A percentile compares a stretch with the other conserved stretches of the same genome.
Evolutionary conservation across 2,329 filamentous ascomycete genomes (phyloP).

Genomic region (Trichoderma koningii): DNA sequence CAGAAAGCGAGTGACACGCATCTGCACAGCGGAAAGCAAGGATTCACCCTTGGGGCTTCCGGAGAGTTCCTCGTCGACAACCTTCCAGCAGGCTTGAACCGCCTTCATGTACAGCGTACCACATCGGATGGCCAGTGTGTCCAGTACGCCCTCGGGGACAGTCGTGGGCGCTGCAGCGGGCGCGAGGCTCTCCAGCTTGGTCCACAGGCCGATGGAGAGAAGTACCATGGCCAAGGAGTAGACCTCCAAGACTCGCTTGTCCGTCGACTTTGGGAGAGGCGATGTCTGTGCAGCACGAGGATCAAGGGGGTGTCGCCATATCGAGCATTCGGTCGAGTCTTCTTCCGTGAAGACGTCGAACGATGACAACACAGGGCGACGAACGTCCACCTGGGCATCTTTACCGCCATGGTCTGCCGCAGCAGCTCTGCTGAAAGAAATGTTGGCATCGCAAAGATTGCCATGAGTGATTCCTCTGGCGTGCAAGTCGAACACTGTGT

Average conservation of each 20-base stretch:
- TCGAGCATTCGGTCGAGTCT: slow-evolving; percentile 31
- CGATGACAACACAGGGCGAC: slow-evolving; percentile 69
- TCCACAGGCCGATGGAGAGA: slow-evolving; percentile 76
- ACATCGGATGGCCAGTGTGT: slow-evolving; percentile 66
- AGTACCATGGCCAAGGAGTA: slow-evolving; percentile 74
- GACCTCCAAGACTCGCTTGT: slow-evolving; percentile 64
- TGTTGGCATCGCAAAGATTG: slow-evolving; percentile 66
- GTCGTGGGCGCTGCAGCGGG: slow-evolving; percentile 48
- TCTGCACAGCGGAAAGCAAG: slow-evolving; percentile 56
- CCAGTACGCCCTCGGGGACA: slow-evolving; percentile 62
- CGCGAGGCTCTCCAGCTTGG: slow-evolving; percentile 59
- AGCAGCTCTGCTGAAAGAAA: slow-evolving; percentile 62
- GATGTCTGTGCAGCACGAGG: slow-evolving; percentile 54
- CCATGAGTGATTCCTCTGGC: slow-evolving; percentile 69
- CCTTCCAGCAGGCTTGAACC: slow-evolving; percentile 69
- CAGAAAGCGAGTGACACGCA: slow-evolving; percentile 58
- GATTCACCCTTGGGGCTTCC: slow-evolving; percentile 52
- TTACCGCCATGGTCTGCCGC: slow-evolving; percentile 46
- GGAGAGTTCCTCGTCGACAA: slow-evolving; percentile 64
- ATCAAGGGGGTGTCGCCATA: slow-evolving; percentile 65
- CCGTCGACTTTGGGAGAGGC: slow-evolving; percentile 51
- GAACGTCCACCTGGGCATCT: slow-evolving; percentile 59
- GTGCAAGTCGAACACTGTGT: slow-evolving; percentile 74
- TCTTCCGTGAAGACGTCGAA: slow-evolving; percentile 67
- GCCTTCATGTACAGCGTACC: slow-evolving; percentile 75